phyloP scores from a whole-genome alignment of 306 rosid species.

The Comarum palustre region DNA sequence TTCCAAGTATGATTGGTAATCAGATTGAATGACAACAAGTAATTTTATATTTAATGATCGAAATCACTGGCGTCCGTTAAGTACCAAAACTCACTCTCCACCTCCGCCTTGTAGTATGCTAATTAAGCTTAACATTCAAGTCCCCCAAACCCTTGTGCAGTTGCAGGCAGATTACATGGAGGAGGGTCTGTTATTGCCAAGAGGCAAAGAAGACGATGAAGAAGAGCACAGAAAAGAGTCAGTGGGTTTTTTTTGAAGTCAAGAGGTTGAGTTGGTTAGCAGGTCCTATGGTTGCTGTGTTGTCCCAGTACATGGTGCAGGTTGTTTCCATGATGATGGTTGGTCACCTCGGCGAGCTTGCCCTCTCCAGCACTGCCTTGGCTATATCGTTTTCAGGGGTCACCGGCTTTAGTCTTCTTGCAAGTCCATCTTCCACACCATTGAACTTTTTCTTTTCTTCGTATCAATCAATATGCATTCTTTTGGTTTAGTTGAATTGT shows the following conservation, averaged over 20 bases:
- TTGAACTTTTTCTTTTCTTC: not conserved
- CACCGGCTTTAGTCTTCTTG: constrained; percentile 58
- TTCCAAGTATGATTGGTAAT: not conserved
- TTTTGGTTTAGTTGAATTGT: no score
- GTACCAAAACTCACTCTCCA: not conserved
- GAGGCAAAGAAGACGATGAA: not conserved
- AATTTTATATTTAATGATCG: not conserved
- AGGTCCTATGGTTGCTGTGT: constrained; percentile 51
- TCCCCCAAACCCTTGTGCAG: not conserved
- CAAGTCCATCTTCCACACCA: constrained; percentile 16
- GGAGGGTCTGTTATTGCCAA: constrained; percentile 24
- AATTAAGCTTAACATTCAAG: not conserved
- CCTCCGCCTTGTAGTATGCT: not conserved
- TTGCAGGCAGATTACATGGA: constrained; percentile 23
- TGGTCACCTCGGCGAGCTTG: constrained; percentile 53
- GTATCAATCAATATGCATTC: no score
- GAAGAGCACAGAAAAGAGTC: not conserved
- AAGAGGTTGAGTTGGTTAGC: constrained; percentile 42
- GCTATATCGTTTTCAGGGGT: constrained; percentile 44
- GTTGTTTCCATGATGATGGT: constrained; percentile 50
- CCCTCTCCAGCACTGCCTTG: constrained; percentile 49
- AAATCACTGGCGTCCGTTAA: not conserved
- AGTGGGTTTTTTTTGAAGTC: constrained; percentile 40
- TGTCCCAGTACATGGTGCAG: constrained; percentile 47
- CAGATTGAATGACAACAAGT: not conserved